Evolutionary conservation across 345 rosid genomes (phyloP), one percentile per base, ranked within the genome.

Genomic region (Nasturtium officinale): DNA sequence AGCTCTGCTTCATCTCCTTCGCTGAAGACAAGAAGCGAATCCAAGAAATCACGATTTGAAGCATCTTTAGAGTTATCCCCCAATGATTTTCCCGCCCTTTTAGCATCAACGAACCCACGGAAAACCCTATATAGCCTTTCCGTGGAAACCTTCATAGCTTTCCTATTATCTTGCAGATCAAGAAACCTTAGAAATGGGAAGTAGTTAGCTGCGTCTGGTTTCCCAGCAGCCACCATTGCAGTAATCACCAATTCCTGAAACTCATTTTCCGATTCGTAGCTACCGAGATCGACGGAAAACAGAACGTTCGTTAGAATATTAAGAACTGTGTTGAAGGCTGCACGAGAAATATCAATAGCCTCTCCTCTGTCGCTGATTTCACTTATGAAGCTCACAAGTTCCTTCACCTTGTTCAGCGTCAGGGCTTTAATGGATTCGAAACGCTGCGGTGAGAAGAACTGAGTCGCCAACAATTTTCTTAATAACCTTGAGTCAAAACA

Each of bases 151-250:
- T 38, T 45, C 48, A 69, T 45, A 5, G 46, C 42, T 7, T 69
- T 78, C 33, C 43, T 30, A 18, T 66, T 66, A 15, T 84, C 81
- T 73, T 86, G 85, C 5, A 77, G 82, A n/a, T 85, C 92, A 63
- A 87, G 18, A 69, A 26, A 69, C 53, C 79, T 25, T 0, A 84
- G 51, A 6, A 79, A 2, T 2, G 88, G 90, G 47, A 84, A 87
- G 43, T 28, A 87, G 57, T 87, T 83, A 0, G 80, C 74, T 50
- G 66, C 3, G 47, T 85, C 84, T 2, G 83, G 83, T 30, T 67
- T 80, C 28, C 85, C 90, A 0, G 33, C 42, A 38, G 71, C 78
- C 7, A 53, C 74, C 88, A 81, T 60, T 17, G 82, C 48, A 13
- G 63, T 37, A 74, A 28, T 47, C 9, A 79, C 78, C 10, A 46